phyloP scores from a whole-genome alignment of 2,329 filamentous ascomycete genomes.

The Epicoccum sorghinum region DNA sequence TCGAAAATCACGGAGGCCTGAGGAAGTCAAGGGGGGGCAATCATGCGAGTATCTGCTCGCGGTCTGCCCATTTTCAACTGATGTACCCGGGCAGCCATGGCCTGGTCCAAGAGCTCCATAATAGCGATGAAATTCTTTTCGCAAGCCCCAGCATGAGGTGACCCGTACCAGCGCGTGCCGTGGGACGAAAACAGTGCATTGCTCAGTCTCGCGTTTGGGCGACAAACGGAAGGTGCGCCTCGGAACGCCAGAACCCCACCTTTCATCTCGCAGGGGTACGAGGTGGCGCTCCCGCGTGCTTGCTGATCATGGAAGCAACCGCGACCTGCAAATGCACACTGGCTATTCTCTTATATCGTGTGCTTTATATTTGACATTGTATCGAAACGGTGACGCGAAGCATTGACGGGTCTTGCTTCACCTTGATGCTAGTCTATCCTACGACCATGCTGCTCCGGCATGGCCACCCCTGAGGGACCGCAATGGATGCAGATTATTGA shows the following conservation, averaged over 20 bases:
- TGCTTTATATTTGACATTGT: neutral
- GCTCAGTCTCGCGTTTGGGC: constrained; percentile 18
- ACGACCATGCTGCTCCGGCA: constrained; percentile 10
- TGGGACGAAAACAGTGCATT: constrained; percentile 12
- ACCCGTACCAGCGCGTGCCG: constrained; percentile 25
- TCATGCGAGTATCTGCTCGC: constrained; percentile 25
- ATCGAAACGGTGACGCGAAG: neutral
- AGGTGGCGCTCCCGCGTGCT: neutral
- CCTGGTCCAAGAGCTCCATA: constrained; percentile 11
- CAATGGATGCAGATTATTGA: constrained; percentile 36
- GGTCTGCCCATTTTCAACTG: constrained; percentile 36
- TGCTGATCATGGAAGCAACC: neutral
- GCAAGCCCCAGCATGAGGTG: constrained; percentile 31
- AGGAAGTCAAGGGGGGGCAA: constrained; percentile 24
- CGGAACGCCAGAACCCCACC: constrained; percentile 31
- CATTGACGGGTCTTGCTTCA: neutral
- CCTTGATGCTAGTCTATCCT: neutral
- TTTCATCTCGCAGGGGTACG: constrained; percentile 19
- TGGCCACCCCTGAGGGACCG: constrained; percentile 22
- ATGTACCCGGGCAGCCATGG: constrained; percentile 14
- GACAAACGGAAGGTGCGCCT: constrained; percentile 21
- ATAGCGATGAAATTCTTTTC: constrained; percentile 22
- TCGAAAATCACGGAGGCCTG: constrained; percentile 22
- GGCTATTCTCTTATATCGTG: constrained; percentile 2
- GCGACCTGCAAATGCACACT: neutral